A percentile compares a stretch with the other conserved stretches of the same genome.
phyloP scores from a whole-genome alignment of 768 basidiomycete genomes.

The Auricularia heimuer region DNA sequence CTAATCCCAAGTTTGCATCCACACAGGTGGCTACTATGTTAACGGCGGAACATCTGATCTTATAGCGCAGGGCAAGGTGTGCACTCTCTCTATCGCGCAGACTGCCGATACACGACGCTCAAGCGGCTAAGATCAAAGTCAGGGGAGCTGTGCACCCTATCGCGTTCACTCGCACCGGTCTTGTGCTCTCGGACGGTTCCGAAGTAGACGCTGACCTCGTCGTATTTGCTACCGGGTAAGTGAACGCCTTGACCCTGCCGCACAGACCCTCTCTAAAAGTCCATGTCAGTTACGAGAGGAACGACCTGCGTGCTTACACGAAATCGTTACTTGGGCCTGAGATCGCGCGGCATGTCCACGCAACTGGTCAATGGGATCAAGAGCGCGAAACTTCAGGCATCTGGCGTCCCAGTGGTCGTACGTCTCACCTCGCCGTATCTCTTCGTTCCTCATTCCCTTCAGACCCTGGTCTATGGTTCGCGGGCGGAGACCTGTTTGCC shows the following conservation, averaged over 20 bases:
- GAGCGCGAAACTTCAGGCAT: slow-evolving; percentile 1
- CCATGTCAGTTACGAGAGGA: not conserved
- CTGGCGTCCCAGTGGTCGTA: slow-evolving; percentile 3
- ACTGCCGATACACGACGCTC: not conserved
- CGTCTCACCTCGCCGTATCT: not conserved
- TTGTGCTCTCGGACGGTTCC: slow-evolving; percentile 5
- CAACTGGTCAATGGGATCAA: not conserved
- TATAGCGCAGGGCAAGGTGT: slow-evolving; percentile 3
- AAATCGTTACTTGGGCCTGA: not conserved
- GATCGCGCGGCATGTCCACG: not conserved
- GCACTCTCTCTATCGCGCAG: not conserved
- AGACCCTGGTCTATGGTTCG: slow-evolving; percentile 4
- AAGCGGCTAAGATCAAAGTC: slow-evolving; percentile 4
- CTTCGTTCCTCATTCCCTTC: not conserved
- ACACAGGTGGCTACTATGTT: slow-evolving; percentile 1
- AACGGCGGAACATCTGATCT: slow-evolving; percentile 1
- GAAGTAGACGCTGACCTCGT: slow-evolving; percentile 5
- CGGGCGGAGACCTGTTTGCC: not conserved
- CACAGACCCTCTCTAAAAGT: not conserved
- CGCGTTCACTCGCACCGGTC: not conserved
- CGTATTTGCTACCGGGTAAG: slow-evolving; percentile 8
- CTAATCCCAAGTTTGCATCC: not conserved
- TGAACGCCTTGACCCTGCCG: no score
- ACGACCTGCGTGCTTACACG: not conserved
- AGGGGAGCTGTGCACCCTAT: not conserved